Evolutionary conservation across 1,284 basidiomycete species (phyloP).

Genomic region (Ustilago trichophora): DNA sequence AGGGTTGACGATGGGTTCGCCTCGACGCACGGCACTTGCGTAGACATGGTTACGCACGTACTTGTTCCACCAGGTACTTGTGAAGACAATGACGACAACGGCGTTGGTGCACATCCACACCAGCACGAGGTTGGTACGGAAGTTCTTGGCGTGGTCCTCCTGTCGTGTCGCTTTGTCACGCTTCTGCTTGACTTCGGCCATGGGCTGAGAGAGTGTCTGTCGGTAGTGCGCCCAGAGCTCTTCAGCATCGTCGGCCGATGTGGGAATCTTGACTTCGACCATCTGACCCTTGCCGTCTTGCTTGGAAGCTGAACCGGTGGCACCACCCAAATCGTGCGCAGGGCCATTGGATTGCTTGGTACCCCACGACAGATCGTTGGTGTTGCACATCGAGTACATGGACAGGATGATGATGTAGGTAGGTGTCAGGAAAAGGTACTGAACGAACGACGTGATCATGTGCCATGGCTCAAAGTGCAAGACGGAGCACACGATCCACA

Average conservation of each 20-base stretch:
- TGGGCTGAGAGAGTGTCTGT: slow-evolving; percentile 53
- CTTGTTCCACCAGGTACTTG: slow-evolving; percentile 44
- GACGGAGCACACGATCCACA: slow-evolving; percentile 61
- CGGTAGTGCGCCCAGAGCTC: slow-evolving; percentile 63
- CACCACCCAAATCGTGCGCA: slow-evolving; percentile 58
- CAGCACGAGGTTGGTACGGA: slow-evolving; percentile 90
- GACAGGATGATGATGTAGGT: slow-evolving; percentile 62
- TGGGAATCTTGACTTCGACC: slow-evolving; percentile 63
- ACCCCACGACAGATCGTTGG: slow-evolving; percentile 62
- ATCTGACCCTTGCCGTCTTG: slow-evolving; percentile 45
- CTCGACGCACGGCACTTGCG: slow-evolving; percentile 13
- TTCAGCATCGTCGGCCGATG: slow-evolving; percentile 56
- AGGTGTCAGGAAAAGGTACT: slow-evolving; percentile 62
- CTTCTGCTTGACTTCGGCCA: slow-evolving; percentile 30
- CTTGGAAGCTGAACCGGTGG: slow-evolving; percentile 36
- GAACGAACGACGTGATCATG: slow-evolving; percentile 61
- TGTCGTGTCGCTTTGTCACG: slow-evolving; percentile 56
- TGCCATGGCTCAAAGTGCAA: slow-evolving; percentile 64
- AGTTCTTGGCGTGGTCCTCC: slow-evolving; percentile 70
- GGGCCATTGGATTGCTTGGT: slow-evolving; percentile 62
- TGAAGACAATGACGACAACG: slow-evolving; percentile 55
- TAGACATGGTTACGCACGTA: slow-evolving; percentile 40
- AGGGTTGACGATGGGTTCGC: slow-evolving; percentile 41
- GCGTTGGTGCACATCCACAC: slow-evolving; percentile 72
- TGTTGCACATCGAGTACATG: slow-evolving; percentile 65